Conservation (phyloP, 345 rosid species). For the Raphanus sativus region DNA sequence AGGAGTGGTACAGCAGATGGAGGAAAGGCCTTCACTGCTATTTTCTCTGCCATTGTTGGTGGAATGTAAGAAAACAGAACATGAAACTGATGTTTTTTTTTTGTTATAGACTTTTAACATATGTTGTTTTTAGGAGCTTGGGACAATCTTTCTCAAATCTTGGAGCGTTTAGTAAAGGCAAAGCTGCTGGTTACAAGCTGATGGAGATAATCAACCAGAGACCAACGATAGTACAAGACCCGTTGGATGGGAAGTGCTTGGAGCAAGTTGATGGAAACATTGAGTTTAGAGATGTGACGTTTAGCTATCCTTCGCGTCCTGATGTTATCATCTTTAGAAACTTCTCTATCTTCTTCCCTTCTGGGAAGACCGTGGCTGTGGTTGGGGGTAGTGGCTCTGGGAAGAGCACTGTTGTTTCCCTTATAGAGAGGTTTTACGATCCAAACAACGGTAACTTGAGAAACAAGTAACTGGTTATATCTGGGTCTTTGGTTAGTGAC, state of each 20-base stretch:
- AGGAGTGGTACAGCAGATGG: conserved; percentile 93
- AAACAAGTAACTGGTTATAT: not conserved
- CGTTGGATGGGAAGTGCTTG: conserved; percentile 66
- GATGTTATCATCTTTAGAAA: conserved; percentile 86
- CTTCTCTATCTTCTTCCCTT: conserved; percentile 88
- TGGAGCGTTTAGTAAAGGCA: conserved; percentile 98
- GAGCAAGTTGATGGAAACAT: conserved; percentile 80
- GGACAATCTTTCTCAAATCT: conserved; percentile 99
- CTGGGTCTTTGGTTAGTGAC: conserved; percentile 6
- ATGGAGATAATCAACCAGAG: conserved; percentile 94
- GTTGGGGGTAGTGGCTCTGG: conserved; percentile 99
- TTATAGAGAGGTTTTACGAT: conserved; percentile 94
- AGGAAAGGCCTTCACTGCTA: conserved; percentile 96
- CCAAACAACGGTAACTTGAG: conserved; percentile 67
- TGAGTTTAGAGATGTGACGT: conserved; percentile 85
- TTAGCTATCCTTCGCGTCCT: conserved; percentile 97
- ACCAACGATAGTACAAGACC: conserved; percentile 83
- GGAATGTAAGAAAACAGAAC: conserved; percentile 72
- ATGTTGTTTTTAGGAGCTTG: conserved; percentile 64
- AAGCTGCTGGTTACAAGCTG: conserved; percentile 93
- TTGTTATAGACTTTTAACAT: not conserved
- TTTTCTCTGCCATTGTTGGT: conserved; percentile 99
- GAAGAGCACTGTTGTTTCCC: conserved; percentile 95
- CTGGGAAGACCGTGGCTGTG: conserved; percentile 94
- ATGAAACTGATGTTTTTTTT: not conserved